These are phyloP conservation scores for Trichophyton benhamiae DNA, from an alignment of 2,329 filamentous ascomycete genomes.

Conservation along the genomic window DNA sequence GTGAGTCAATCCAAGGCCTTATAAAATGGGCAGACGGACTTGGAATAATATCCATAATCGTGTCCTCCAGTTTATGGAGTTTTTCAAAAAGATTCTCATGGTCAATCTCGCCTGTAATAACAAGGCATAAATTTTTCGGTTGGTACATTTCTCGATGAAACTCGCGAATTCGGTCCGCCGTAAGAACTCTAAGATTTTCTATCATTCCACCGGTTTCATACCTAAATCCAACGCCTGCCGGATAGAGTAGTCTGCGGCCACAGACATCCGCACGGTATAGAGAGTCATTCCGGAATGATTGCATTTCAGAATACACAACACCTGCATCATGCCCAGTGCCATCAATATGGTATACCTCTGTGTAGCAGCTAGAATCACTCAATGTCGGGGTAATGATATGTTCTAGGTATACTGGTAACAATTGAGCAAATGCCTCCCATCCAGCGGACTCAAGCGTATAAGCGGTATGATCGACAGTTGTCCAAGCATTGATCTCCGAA, in stretches of 20 bases:
- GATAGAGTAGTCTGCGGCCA: constrained; percentile 70
- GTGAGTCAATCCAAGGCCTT: constrained; percentile 82
- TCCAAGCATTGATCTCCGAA: constrained; percentile 93
- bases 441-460: constrained; percentile 92
- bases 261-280: constrained; percentile 77
- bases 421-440: constrained; percentile 93
- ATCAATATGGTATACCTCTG: constrained; percentile 92
- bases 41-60: constrained; percentile 72
- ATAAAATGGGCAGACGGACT: constrained; percentile 62
- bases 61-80: constrained; percentile 76
- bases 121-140: constrained; percentile 81
- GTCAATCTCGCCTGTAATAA: constrained; percentile 85
- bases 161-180: constrained; percentile 77
- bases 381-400: constrained; percentile 84
- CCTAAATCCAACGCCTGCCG: constrained; percentile 78
- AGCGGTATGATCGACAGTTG: constrained; percentile 87
- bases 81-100: constrained; percentile 68
- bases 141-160: constrained; percentile 98
- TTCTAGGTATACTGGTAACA: constrained; percentile 88
- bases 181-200: constrained; percentile 73
- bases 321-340: constrained; percentile 89
- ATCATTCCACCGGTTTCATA: constrained; percentile 99
- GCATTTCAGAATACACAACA: constrained; percentile 98
- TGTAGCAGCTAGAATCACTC: constrained; percentile 85
- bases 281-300: constrained; percentile 77